Evolutionary conservation across 2,329 filamentous ascomycete genomes (phyloP).

Genomic region (Fulvia fulva): DNA sequence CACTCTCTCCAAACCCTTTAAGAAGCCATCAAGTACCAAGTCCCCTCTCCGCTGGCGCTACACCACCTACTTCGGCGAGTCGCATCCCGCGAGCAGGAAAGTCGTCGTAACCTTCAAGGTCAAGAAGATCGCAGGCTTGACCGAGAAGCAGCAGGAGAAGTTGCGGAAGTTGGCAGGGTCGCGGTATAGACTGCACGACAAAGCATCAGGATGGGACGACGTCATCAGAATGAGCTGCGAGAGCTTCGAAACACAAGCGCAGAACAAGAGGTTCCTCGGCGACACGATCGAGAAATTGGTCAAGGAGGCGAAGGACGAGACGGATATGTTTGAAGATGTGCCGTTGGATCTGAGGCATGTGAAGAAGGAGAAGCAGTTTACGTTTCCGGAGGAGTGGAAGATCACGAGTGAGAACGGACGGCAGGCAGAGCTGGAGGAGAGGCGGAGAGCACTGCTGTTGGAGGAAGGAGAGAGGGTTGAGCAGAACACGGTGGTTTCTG

Average conservation of each 20-base stretch:
- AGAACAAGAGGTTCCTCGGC: slow-evolving; percentile 93
- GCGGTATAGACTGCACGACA: slow-evolving; percentile 54
- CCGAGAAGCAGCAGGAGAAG: slow-evolving; percentile 66
- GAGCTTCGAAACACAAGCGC: slow-evolving; percentile 73
- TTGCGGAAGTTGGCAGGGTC: slow-evolving; percentile 81
- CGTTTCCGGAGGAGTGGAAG: slow-evolving; percentile 79
- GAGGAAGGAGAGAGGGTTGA: slow-evolving; percentile 55
- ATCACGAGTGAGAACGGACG: slow-evolving; percentile 65
- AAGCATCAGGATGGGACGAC: slow-evolving; percentile 68
- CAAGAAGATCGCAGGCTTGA: slow-evolving; percentile 66
- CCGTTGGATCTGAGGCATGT: slow-evolving; percentile 87
- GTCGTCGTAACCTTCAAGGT: slow-evolving; percentile 85
- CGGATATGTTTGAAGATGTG: slow-evolving; percentile 81
- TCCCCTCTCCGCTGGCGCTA: slow-evolving; percentile 89
- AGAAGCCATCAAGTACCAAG: slow-evolving; percentile 55
- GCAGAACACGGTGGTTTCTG: slow-evolving; percentile 41
- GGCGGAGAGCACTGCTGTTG: slow-evolving; percentile 50
- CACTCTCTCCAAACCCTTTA: slow-evolving; percentile 79
- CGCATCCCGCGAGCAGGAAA: slow-evolving; percentile 86
- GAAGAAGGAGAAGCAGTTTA: slow-evolving; percentile 60
- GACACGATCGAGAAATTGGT: slow-evolving; percentile 73
- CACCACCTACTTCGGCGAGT: slow-evolving; percentile 92
- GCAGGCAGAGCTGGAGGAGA: slow-evolving; percentile 59
- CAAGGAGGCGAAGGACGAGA: slow-evolving; percentile 65
- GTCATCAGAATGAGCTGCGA: slow-evolving; percentile 88